Conservation (phyloP, 495 filamentous ascomycete genomes). For the Zalerion maritima region DNA sequence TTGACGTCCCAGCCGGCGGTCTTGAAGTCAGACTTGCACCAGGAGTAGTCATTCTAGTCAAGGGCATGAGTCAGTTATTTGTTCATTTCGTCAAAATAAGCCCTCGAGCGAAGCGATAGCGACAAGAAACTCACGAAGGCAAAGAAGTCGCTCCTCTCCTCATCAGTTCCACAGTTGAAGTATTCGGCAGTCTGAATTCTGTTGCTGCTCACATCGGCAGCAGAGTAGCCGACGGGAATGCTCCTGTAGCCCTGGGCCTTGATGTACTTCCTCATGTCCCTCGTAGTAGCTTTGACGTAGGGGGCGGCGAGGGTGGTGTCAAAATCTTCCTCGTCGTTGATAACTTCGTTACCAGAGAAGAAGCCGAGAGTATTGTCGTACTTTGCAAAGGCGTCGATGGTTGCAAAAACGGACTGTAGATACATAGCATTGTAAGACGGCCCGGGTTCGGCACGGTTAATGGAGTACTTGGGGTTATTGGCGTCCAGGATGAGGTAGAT, state of each 20-base stretch:
- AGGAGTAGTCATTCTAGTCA: conserved; percentile 78
- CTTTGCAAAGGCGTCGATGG: conserved; percentile 72
- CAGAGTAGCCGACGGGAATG: conserved; percentile 88
- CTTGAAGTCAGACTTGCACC: conserved; percentile 75
- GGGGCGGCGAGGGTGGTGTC: conserved; percentile 60
- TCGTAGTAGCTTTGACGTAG: conserved; percentile 84
- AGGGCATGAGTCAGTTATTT: conserved; percentile 3
- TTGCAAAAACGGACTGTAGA: conserved; percentile 85
- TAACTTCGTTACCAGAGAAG: conserved; percentile 95
- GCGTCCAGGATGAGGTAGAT: conserved; percentile 85
- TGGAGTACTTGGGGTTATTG: conserved; percentile 49
- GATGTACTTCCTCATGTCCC: conserved; percentile 85
- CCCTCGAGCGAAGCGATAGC: not conserved
- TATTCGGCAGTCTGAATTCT: conserved; percentile 79
- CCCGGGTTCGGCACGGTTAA: conserved; percentile 64
- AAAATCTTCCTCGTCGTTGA: conserved; percentile 65
- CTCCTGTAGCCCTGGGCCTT: conserved; percentile 53
- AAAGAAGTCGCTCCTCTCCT: conserved; percentile 84
- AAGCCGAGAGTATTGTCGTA: conserved; percentile 87
- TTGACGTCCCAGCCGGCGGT: conserved; percentile 80
- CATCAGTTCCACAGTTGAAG: conserved; percentile 87
- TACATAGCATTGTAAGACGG: conserved; percentile 84
- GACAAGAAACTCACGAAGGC: conserved; percentile 46
- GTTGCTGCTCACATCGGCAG: conserved; percentile 71
- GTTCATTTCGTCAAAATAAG: not conserved